Conservation (phyloP, 2,329 filamentous ascomycete species). For the Hypoxylon sp. region DNA sequence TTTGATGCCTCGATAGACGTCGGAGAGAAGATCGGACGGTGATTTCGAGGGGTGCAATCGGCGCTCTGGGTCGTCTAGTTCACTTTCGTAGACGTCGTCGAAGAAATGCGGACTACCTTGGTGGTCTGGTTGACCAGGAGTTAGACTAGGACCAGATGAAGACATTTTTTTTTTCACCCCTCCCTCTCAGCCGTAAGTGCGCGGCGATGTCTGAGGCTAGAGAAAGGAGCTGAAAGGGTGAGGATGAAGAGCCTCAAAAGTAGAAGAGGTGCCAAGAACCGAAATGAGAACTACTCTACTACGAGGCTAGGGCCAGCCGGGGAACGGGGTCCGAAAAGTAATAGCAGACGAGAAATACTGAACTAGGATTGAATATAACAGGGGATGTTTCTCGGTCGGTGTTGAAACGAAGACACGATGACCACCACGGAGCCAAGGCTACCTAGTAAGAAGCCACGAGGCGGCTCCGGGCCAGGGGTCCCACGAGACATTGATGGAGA, state of each 20-base stretch:
- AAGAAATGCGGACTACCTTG: conserved; percentile 52
- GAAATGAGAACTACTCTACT: conserved; percentile 40
- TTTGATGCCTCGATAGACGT: conserved; percentile 67
- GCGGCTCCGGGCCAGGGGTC: conserved; percentile 40
- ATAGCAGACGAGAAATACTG: conserved; percentile 30
- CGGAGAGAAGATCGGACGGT: conserved; percentile 65
- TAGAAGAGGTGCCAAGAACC: conserved; percentile 31
- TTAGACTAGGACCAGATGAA: conserved; percentile 52
- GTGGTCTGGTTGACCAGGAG: conserved; percentile 48
- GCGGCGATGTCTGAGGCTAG: conserved; percentile 22
- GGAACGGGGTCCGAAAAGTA: conserved; percentile 25
- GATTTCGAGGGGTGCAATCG: conserved; percentile 56
- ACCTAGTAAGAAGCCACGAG: conserved; percentile 24
- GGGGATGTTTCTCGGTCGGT: conserved; percentile 22
- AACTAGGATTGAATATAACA: conserved; percentile 30
- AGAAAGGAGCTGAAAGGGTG: conserved; percentile 29
- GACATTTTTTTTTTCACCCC: conserved; percentile 49
- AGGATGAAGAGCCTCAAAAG: conserved; percentile 35
- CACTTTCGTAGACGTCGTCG: conserved; percentile 61
- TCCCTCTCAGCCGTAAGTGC: conserved; percentile 29
- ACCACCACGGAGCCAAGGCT: conserved; percentile 25
- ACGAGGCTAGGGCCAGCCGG: conserved; percentile 34
- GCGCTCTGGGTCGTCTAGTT: conserved; percentile 57
- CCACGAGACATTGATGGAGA: conserved; percentile 35
- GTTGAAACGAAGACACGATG: conserved; percentile 36